phyloP scores from a whole-genome alignment of 164 flowering plant species.

The Malania oleifera region DNA sequence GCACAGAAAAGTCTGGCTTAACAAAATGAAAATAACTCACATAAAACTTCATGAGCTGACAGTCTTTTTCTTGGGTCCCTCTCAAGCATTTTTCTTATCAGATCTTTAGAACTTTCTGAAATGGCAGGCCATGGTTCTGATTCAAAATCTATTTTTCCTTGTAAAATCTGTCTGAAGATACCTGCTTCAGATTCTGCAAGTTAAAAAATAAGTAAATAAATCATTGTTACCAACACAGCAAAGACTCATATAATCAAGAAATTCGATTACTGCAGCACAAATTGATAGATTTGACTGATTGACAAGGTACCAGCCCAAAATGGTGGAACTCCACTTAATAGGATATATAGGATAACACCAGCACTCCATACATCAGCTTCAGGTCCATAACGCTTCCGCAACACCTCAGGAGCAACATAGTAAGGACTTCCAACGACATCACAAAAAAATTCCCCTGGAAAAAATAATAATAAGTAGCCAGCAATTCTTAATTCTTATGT shows the following conservation, averaged over 20 bases:
- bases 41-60: slow-evolving; percentile 77
- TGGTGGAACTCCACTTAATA: slow-evolving; percentile 78
- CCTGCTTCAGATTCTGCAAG: slow-evolving; percentile 77
- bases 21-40: slow-evolving; percentile 42
- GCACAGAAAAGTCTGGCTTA: neutral
- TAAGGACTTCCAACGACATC: slow-evolving; percentile 89
- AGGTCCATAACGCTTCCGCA: slow-evolving; percentile 66
- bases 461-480: neutral
- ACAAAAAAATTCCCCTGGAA: slow-evolving; percentile 40
- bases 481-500: too few relatives aligned
- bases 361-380: slow-evolving; percentile 86
- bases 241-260: slow-evolving; percentile 6
- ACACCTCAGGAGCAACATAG: slow-evolving; percentile 82
- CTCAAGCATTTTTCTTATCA: slow-evolving; percentile 68
- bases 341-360: slow-evolving; percentile 74
- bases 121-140: slow-evolving; percentile 92
- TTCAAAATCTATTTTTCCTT: slow-evolving; percentile 68
- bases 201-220: neutral
- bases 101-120: slow-evolving; percentile 83
- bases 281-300: neutral
- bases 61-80: slow-evolving; percentile 66
- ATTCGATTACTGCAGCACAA: neutral
- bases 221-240: neutral
- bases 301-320: slow-evolving; percentile 67
- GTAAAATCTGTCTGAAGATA: slow-evolving; percentile 81